A percentile compares a stretch with the other conserved stretches of the same genome.
These are phyloP conservation scores for Ceratocystis cubensis DNA, from an alignment of 2,329 filamentous ascomycete genomes.

Conservation along the genomic window DNA sequence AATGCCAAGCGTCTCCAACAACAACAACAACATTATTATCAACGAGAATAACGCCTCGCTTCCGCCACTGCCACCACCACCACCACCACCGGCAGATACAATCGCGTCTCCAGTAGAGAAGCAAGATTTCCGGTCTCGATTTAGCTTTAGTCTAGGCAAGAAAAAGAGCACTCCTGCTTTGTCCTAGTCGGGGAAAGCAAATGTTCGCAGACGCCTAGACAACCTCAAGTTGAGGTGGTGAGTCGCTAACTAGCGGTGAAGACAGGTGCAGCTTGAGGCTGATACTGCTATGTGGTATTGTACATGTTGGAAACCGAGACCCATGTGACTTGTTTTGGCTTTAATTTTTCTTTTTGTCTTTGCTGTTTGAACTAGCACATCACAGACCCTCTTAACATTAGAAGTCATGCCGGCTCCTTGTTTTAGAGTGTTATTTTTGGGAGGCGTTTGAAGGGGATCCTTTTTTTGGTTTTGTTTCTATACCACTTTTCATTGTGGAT, in stretches of 20 bases:
- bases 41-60: not conserved
- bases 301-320: not conserved
- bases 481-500: not conserved
- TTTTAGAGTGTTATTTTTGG: conserved; percentile 1
- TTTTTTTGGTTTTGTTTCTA: conserved; percentile 8
- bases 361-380: not conserved
- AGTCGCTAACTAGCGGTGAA: not conserved
- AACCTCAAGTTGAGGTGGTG: not conserved
- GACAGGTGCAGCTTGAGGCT: not conserved
- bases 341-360: conserved; percentile 1
- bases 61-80: not conserved
- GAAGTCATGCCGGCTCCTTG: not conserved
- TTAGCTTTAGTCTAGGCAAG: conserved; percentile 47
- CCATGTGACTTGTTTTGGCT: not conserved
- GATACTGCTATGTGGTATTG: not conserved
- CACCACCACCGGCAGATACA: conserved; percentile 18
- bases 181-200: conserved; percentile 20
- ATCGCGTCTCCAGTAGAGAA: conserved; percentile 16
- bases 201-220: conserved; percentile 8
- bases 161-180: conserved; percentile 47
- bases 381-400: not conserved
- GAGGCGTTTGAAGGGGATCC: conserved; percentile 7
- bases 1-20: not conserved
- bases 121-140: conserved; percentile 39
- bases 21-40: not conserved